phyloP scores from a whole-genome alignment of 2,329 filamentous ascomycete genomes.

The Xylaria sp. region DNA sequence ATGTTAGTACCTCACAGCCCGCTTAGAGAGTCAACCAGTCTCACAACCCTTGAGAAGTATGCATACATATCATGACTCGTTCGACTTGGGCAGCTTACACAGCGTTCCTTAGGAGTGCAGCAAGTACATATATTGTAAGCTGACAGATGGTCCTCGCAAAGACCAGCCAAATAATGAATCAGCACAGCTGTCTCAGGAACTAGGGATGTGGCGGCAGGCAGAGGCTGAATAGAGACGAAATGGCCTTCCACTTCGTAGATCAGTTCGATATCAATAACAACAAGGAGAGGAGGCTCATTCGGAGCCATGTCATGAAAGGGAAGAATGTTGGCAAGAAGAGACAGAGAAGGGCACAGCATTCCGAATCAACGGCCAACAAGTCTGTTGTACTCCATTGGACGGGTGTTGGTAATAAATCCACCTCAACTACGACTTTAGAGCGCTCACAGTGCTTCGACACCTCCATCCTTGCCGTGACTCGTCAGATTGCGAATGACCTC shows the following conservation, averaged over 20 bases:
- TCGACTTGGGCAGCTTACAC: background rate
- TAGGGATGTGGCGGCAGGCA: background rate
- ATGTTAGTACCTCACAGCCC: too few relatives aligned
- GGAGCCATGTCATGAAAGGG: conserved; percentile 43
- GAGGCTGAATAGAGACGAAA: background rate
- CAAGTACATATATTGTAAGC: background rate
- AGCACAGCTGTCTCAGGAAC: background rate
- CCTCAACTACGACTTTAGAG: background rate
- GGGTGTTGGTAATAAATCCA: background rate
- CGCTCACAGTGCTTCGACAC: background rate
- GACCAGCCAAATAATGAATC: background rate
- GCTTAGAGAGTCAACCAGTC: too few relatives aligned
- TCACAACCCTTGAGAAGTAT: too few relatives aligned
- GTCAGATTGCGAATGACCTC: conserved; percentile 23
- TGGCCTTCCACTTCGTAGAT: conserved; percentile 37
- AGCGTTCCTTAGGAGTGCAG: background rate
- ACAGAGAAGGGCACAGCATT: conserved; percentile 5
- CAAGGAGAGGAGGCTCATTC: conserved; percentile 36
- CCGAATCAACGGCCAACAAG: background rate
- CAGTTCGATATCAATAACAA: conserved; percentile 29
- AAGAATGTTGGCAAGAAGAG: conserved; percentile 39
- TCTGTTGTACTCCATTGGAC: background rate
- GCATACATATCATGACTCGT: too few relatives aligned
- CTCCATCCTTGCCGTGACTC: conserved; percentile 18
- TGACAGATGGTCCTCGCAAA: background rate